A percentile compares a stretch with the other conserved stretches of the same genome.
These are phyloP conservation scores for Lizonia empirigonia DNA, from an alignment of 2,329 filamentous ascomycete species.

Conservation along the genomic window DNA sequence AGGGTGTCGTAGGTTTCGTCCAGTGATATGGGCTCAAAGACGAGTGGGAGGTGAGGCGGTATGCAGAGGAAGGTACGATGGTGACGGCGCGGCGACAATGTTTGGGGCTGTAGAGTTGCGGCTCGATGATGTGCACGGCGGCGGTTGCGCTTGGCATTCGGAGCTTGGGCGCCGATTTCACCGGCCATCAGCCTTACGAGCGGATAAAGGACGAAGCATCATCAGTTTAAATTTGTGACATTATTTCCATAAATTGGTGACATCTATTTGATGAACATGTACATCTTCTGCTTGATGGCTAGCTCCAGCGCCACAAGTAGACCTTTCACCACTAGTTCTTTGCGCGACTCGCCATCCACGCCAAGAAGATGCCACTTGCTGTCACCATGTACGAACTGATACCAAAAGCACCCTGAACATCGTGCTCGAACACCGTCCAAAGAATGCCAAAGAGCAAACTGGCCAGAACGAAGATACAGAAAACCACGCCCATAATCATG, in stretches of 20 bases:
- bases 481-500: conserved; percentile 17
- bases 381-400: conserved; percentile 23
- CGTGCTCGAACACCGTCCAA: conserved; percentile 27
- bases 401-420: conserved; percentile 35
- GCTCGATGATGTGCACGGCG: conserved; percentile 18
- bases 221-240: not conserved
- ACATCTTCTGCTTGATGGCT: no score
- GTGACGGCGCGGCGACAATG: conserved; percentile 15
- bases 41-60: not conserved
- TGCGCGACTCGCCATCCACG: not conserved
- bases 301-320: no score
- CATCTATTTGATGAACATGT: no score
- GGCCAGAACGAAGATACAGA: conserved; percentile 21
- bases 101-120: conserved; percentile 17
- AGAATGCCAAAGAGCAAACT: conserved; percentile 32
- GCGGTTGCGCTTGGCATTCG: conserved; percentile 6
- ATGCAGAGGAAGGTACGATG: not conserved
- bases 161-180: conserved; percentile 13
- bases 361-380: not conserved
- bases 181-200: conserved; percentile 3
- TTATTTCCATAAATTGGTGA: no score
- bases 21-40: not conserved
- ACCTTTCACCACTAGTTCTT: not conserved
- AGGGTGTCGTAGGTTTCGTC: not conserved
- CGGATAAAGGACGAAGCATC: not conserved